These are phyloP conservation scores for Chalciporus sphaerocephalus DNA, from an alignment of 768 basidiomycete species.

Conservation along the genomic window DNA sequence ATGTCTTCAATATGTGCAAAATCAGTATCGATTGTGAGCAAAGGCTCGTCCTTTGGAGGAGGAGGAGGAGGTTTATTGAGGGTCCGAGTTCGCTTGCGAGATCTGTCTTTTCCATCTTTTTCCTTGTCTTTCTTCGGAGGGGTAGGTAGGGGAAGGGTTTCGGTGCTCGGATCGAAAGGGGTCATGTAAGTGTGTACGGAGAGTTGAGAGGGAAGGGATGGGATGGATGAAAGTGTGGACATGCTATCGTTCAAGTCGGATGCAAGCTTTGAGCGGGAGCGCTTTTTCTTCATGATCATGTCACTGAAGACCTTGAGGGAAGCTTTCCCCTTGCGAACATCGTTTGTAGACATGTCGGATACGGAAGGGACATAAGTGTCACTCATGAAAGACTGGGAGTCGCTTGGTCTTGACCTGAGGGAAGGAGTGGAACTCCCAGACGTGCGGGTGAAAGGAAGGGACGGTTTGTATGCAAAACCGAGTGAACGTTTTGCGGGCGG, in stretches of 20 bases:
- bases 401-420: conserved; percentile 27
- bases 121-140: conserved; percentile 31
- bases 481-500: conserved; percentile 20
- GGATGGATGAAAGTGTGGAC: conserved; percentile 35
- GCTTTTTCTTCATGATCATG: conserved; percentile 38
- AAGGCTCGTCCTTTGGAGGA: conserved; percentile 32
- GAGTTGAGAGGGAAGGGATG: conserved; percentile 33
- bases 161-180: background rate
- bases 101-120: conserved; percentile 12
- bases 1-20: conserved; percentile 77
- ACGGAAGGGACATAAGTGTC: conserved; percentile 29
- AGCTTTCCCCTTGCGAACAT: conserved; percentile 45
- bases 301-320: conserved; percentile 40
- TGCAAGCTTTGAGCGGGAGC: conserved; percentile 38
- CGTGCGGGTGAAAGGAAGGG: conserved; percentile 32
- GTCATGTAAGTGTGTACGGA: conserved; percentile 21
- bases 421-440: conserved; percentile 31
- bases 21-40: conserved; percentile 25
- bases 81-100: conserved; percentile 17
- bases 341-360: conserved; percentile 34
- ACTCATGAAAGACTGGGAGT: conserved; percentile 25
- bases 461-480: conserved; percentile 29
- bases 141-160: conserved; percentile 9
- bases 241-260: conserved; percentile 28
- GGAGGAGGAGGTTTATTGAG: conserved; percentile 19